Evolutionary conservation across 176 grass and related monocot species (phyloP), one percentile per base, ranked within the genome.

Genomic region (Ensete glaucum): DNA sequence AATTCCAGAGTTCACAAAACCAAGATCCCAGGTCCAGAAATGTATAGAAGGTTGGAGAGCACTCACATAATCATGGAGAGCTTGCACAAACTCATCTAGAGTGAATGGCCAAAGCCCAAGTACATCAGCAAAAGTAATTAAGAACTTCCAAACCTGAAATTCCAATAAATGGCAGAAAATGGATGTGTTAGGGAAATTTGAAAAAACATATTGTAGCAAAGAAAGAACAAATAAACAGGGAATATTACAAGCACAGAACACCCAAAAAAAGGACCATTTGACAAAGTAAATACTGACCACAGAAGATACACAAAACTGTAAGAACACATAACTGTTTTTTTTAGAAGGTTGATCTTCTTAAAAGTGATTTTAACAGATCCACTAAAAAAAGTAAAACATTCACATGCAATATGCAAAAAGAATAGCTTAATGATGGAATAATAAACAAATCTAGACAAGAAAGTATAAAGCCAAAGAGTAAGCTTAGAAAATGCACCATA

Each of bases 41-140:
- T 34, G 65, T 15, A 11, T 13, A 29, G 23, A 0, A 27, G 29
- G 53, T 16, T 56, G 82, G 72, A 81, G 62, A 84, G 67, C 71
- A 84, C 86, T 93, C 87, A 99, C 95, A 85, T 87, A 99, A 89
- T 99, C 95, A 87, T 99, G 90, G 83, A 99, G 90, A 83, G 86
- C 88, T 79, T 99, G 95, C 76, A 91, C 73, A 80, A 99, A 94
- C 82, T 99, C 95, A 66, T 99, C 90, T 83, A 94, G 84, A 80
- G 88, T 99, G 82, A 91, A 86, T 54, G 88, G 76, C 85, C 84
- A 99, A 83, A 99, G 90, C 53, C 86, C 90, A 14, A 99, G 86
- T 70, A 94, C 77, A 88, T 94, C 95, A 69, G 90, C 83, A 82
- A 99, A 99, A 73, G 90, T 94, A 83, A 91, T 84, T 58, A 93